Evolutionary conservation across 23 red algal genomes (phyloP), one percentile per base, ranked within the genome.

Genomic region (Gracilaria domingensis): DNA sequence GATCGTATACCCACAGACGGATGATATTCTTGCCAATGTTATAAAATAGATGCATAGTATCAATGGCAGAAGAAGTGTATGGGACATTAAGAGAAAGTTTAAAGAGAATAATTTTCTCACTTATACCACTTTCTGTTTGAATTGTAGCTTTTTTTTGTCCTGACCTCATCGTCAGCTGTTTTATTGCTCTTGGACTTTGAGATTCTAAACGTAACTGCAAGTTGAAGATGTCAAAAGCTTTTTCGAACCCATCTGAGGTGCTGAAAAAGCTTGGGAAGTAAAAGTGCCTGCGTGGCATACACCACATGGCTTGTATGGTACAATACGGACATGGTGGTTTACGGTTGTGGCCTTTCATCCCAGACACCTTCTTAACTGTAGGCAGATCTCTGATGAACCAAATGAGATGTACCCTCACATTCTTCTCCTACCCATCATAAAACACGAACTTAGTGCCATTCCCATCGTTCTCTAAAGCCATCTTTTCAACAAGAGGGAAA

Each of bases 21-120:
- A 85, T 58, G 0, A 66, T 39, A 42, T 54, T 38, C 39, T 85
- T 85, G 6, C 42, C 56, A 47, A 7, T 58, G 39, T 85, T 85
- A 8, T 66, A 66, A 29, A 85, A 58, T 1, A 85, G 34, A 70
- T 85, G 55, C 81, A 85, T 85, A 3, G 40, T 85, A 28, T 85
- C 62, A 29, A 85, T 66, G 20, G 57, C 60, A 66, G 70, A 69
- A 12, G 61, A 85, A 9, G 62, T 36, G 38, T 66, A 69, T 0
- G 62, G 37, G 33, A 69, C 36, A 39, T 71, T 66, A 26, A 14
- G 70, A 12, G 23, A 12, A 30, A 85, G 59, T 17, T 25, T 0
- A 2, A 60, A 61, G 28, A 82, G 65, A 34, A 70, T 70, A 25
- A 4, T 70, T 4, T 38, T 26, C 4, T 34, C 25, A 26, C 28